Evolutionary conservation across 768 basidiomycete species (phyloP).

Genomic region (Polyporus arcularius): DNA sequence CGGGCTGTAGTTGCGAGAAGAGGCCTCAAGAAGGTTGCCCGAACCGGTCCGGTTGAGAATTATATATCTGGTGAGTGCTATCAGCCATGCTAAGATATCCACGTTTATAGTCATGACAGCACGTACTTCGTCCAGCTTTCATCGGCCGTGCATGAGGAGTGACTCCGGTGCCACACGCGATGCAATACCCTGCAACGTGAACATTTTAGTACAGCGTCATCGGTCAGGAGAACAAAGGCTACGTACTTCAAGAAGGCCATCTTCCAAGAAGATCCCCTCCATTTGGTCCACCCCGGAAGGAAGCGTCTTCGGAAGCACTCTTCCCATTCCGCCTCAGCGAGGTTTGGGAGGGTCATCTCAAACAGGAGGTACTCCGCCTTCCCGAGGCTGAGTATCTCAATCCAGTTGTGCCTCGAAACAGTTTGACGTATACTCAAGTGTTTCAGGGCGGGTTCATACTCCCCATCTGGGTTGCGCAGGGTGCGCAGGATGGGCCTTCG

Average conservation of each 20-base stretch:
- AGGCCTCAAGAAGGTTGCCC: constrained; percentile 67
- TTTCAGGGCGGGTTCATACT: constrained; percentile 53
- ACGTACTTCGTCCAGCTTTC: constrained; percentile 83
- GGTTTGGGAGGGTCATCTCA: constrained; percentile 67
- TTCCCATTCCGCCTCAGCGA: constrained; percentile 69
- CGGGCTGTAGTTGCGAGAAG: constrained; percentile 71
- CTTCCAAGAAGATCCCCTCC: constrained; percentile 71
- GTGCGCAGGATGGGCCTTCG: constrained; percentile 65
- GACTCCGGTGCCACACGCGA: constrained; percentile 69
- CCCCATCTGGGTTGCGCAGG: constrained; percentile 37
- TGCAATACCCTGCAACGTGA: constrained; percentile 50
- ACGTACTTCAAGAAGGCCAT: constrained; percentile 66
- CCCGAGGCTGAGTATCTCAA: constrained; percentile 71
- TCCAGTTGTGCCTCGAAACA: constrained; percentile 79
- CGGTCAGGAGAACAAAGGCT: not conserved
- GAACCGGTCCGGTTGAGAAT: constrained; percentile 75
- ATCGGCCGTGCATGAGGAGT: constrained; percentile 70
- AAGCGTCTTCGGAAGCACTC: constrained; percentile 73
- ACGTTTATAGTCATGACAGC: not conserved
- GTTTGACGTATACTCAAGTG: constrained; percentile 62
- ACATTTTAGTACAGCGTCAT: not conserved
- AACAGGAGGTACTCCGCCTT: constrained; percentile 63
- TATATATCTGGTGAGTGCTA: constrained; percentile 53
- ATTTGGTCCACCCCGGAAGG: constrained; percentile 73
- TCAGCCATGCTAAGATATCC: not conserved